Base-by-base conservation (phyloP, 345 rosid genomes). In the Theobroma cacao region DNA sequence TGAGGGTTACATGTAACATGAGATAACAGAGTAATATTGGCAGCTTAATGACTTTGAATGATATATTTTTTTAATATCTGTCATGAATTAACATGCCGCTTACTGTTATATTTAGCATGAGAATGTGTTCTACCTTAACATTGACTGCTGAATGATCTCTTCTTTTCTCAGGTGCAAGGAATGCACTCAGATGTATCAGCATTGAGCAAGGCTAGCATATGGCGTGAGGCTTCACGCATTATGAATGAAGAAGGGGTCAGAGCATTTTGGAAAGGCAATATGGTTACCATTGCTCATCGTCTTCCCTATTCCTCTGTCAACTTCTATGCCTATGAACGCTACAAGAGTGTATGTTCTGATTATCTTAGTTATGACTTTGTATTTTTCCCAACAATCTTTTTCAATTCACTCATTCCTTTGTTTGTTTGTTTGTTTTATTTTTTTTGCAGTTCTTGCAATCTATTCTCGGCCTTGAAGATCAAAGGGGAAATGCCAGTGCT, bases 211-310 rank as follows among this genome's bases (percentile, higher is more conserved):
- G 84, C 93, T 67, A 73, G 92, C 78, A 82, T 96, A 77, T 92
- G 90, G 94, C 87, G 79, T 1, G 99, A 96, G 83, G 98, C 98
- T 74, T 92, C 97, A 0, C 91, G 98, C 26, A 86, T 96, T 67
- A 38, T 88, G 56, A 86, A 83, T 24, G 98, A 96, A 86, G 98
- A 96, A 83, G 99, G 99, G 31, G 83, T 90, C 80, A 89, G 92
- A 82, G 99, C 99, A 33, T 92, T 96, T 85, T 96, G 98, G 99
- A 96, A 89, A 83, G 99, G 99, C 50, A 96, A 96, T 80, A 41
- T 96, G 36, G 99, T 96, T 62, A 96, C 97, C 5, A 90, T 92
- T 74, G 94, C 89, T 14, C 99, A 96, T 66, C 98, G 99, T 68
- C 91, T 94, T 80, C 98, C 99, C 15, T 96, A 96, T 83, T 77